Evolutionary conservation across 768 basidiomycete species (phyloP), one percentile per base, ranked within the genome.

Genomic region (Pulveroboletus sp.): DNA sequence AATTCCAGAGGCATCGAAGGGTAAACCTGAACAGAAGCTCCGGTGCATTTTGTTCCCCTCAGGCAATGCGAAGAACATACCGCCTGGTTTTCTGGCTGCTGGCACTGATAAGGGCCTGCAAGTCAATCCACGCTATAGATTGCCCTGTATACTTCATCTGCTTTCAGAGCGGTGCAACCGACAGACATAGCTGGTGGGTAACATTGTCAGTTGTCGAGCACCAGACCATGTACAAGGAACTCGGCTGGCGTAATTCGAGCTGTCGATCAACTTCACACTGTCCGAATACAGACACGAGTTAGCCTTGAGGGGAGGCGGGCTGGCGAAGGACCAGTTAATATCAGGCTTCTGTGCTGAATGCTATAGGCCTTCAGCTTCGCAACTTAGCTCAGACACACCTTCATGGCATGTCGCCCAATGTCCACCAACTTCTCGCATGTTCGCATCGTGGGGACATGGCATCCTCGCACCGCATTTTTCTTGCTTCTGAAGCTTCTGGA

Each of bases 341-440:
- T 17, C n/a, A 11, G 1, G 4, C 14, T 31, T 24, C 27, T 50
- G 18, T 17, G 39, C 17, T 10, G 39, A 41, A 32, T 11, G 40
- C 17, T 39, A 31, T 52, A 17, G 33, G 21, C 3, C 42, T 14
- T 30, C 26, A 17, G 8, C 30, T 10, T n/a, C 27, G 26, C 15
- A 24, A 9, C 21, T 17, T 37, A 15, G 37, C 15, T 30, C 9
- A 24, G 42, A 44, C 50, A 40, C 52, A 40, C 51, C 43, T 45
- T 46, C 38, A 44, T 39, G 32, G 50, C 31, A 38, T 46, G 52
- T 30, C 38, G 9, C 2, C 14, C 10, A 18, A 38, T n/a, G 24
- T 15, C 26, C 49, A 32, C 27, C 11, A 24, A 9, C 42, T 53
- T 46, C 43, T 4, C 35, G 31, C 52, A 53, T 32, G 38, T 53